Conservation (phyloP, 2,329 filamentous ascomycete genomes). For the Endoconidiophora laricicola region DNA sequence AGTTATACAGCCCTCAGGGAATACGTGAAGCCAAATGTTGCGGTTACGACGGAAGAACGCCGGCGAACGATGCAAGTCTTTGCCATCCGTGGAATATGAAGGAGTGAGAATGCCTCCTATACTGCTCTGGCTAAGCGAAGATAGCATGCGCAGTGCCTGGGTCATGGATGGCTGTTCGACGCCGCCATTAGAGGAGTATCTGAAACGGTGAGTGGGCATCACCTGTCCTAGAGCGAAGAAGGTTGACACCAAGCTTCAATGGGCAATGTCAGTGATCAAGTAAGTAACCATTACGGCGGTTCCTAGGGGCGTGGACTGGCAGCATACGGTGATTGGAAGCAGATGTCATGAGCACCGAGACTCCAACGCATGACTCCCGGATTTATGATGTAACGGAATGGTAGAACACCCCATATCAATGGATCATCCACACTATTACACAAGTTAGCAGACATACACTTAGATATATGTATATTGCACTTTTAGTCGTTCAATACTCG, state of each 20-base stretch:
- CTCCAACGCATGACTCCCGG: constrained; percentile 71
- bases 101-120: constrained; percentile 17
- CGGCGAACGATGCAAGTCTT: constrained; percentile 52
- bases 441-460: constrained; percentile 5
- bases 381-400: constrained; percentile 53
- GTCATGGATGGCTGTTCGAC: constrained; percentile 80
- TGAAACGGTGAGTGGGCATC: constrained; percentile 68
- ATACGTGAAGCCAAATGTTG: constrained; percentile 82
- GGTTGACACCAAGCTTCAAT: constrained; percentile 41
- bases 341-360: constrained; percentile 87
- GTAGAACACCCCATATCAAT: constrained; percentile 79
- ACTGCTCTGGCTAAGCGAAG: constrained; percentile 19
- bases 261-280: background rate
- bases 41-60: constrained; percentile 53
- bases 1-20: constrained; percentile 88
- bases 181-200: constrained; percentile 65
- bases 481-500: background rate
- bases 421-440: constrained; percentile 70
- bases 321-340: constrained; percentile 66
- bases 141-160: constrained; percentile 72
- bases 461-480: background rate
- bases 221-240: constrained; percentile 89
- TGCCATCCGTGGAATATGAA: constrained; percentile 48
- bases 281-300: background rate
- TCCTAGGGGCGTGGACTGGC: background rate